Base-by-base conservation (phyloP, 192 early-diverging fungal species). In the Coemansia sp. region DNA sequence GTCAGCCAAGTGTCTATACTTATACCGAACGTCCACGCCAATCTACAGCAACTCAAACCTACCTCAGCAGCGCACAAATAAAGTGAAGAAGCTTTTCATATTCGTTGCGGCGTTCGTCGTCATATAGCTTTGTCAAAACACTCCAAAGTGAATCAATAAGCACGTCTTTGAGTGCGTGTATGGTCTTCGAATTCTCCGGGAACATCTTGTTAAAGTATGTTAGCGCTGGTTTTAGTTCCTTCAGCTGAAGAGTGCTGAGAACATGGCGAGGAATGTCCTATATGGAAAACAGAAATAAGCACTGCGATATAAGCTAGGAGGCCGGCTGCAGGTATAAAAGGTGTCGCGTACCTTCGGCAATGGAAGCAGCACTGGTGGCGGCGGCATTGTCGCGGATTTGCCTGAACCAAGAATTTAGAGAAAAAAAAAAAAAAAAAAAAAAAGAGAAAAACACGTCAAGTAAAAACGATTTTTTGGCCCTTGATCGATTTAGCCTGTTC, bases 381-480 rank as follows among this genome's bases (percentile, higher is more conserved):
- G 23, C 23, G 23, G 23, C 23, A 26, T 26, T 26, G 23, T 26
- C 23, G 1, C 1, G 1, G 23, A 26, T 26, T 26, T 26, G 23
- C 23, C 23, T 3, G 23, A 26, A 26, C 23, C 23, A 26, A 26
- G 23, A 26, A 26, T 26, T 26, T 26, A 4, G 2, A 26, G 23
- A 56, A 40, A 36, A 56, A 36, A 56, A 31, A 53, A 28, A 53
- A 5, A 32, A 12, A 18, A 34, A 31, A 16, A 34, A 44, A 14
- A 56, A 17, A 44, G 34, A 40, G 18, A 17, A 37, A 18, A 5
- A 11, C 26, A 11, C 23, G 15, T 50, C 47, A 69, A 30, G 58
- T 57, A 49, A 81, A 79, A 16, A 79, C 76, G 58, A 81, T 81
- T 42, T 69, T 73, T 45, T 60, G 78, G 43, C 78, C 71, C 62